These are phyloP conservation scores for Penicillium desertorum DNA, from an alignment of 495 filamentous ascomycete species.

Conservation along the genomic window DNA sequence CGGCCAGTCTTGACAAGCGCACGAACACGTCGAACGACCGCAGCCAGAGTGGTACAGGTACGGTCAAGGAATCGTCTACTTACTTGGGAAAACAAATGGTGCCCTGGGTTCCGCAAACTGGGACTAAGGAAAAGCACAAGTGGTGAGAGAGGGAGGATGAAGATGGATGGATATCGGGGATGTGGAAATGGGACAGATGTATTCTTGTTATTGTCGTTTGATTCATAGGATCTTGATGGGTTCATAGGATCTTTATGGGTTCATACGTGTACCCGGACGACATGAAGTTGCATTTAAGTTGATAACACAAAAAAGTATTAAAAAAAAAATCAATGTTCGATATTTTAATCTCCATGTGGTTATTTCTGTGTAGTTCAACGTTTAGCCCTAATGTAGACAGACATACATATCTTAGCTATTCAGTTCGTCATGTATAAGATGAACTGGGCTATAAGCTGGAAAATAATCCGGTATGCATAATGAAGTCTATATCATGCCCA, in stretches of 20 bases:
- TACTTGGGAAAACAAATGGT: not conserved
- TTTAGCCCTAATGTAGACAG: not conserved
- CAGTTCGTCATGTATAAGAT: not conserved
- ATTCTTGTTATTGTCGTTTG: not conserved
- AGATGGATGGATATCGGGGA: not conserved
- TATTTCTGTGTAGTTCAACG: not conserved
- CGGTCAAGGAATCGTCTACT: not conserved
- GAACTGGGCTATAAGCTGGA: not conserved
- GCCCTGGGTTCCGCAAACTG: not conserved
- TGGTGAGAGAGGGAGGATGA: slow-evolving; percentile 1
- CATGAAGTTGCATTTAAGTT: not conserved
- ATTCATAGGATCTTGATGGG: not conserved
- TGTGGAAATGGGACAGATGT: not conserved
- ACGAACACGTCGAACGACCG: not conserved
- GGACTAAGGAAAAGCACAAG: not conserved
- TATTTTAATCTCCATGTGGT: not conserved
- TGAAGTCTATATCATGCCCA: not conserved
- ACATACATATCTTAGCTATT: not conserved
- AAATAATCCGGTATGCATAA: too few relatives aligned
- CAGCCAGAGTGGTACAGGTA: not conserved
- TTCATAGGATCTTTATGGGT: not conserved
- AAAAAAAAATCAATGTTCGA: not conserved
- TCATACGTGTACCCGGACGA: not conserved
- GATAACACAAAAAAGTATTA: not conserved
- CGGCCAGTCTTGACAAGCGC: not conserved